Evolutionary conservation across 2,329 filamentous ascomycete genomes (phyloP), one percentile per base, ranked within the genome.

Genomic region (Lecanicillium sp.): DNA sequence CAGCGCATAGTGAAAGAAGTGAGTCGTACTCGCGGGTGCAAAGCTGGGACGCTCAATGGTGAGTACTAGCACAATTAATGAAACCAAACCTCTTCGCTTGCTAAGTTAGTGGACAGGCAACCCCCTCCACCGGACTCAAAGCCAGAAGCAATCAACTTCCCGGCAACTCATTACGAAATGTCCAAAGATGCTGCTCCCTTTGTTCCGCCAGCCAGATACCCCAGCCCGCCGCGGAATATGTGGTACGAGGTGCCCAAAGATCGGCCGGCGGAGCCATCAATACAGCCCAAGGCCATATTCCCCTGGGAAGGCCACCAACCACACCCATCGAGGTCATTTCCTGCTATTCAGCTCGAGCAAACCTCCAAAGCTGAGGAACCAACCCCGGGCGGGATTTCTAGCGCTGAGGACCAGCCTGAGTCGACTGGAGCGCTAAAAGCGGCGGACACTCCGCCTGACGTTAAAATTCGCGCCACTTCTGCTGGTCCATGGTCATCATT

Each of bases 141-240:
- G 54, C 89, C 89, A 8, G 92, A 96, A 68, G 90, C 88, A 6
- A 68, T 77, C 45, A 86, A 94, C 57, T 84, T 96, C 53, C 86
- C 88, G 13, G 71, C 72, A 33, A 76, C 79, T 41, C 78, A 78
- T 40, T 96, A 96, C 60, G 72, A 75, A 41, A 95, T 95, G 81
- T 94, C 84, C 40, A 75, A 74, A 40, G 84, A 89, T 57, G 69
- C 71, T 14, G 62, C 78, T 25, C 78, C 85, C 9, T 96, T 94
- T 60, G 73, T 85, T 38, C 76, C 89, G 22, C 89, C 89, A 14
- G 61, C 67, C 43, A 71, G 75, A 38, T 92, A 94, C 52, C 85
- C 89, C 3, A 85, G 86, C 53, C 85, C 87, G 14, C 87, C 89
- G 0, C 83, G 74, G 57, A 75, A 89, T 53, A 89, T 95, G 85